These are phyloP conservation scores for Aspergillus felis DNA, from an alignment of 2,329 filamentous ascomycete genomes.

Conservation along the genomic window DNA sequence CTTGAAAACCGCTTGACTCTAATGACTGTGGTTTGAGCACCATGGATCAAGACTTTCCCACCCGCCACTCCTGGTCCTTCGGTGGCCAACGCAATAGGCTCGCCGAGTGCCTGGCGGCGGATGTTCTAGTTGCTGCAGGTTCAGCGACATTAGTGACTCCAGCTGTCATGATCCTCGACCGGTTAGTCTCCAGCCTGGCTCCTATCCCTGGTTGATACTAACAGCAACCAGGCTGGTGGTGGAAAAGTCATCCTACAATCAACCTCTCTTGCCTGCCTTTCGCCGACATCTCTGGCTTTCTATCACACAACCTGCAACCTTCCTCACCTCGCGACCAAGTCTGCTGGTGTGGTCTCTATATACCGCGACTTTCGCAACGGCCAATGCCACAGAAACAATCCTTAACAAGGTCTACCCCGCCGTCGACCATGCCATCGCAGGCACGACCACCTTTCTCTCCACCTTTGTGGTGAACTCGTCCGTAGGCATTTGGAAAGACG, in stretches of 20 bases:
- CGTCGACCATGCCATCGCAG: slow-evolving; percentile 62
- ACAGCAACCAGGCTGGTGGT: slow-evolving; percentile 37
- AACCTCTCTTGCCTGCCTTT: slow-evolving; percentile 31
- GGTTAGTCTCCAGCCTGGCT: slow-evolving; percentile 47
- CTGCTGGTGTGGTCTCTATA: slow-evolving; percentile 57
- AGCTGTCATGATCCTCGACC: slow-evolving; percentile 77
- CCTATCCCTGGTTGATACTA: neutral
- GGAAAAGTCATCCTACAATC: slow-evolving; percentile 37
- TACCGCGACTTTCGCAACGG: slow-evolving; percentile 81
- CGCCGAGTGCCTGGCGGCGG: slow-evolving; percentile 52
- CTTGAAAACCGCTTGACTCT: neutral
- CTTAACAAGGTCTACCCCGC: slow-evolving; percentile 53
- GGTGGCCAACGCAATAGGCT: slow-evolving; percentile 31
- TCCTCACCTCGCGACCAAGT: slow-evolving; percentile 39
- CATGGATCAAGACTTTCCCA: slow-evolving; percentile 25
- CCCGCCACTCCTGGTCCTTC: slow-evolving; percentile 21
- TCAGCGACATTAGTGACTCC: slow-evolving; percentile 73
- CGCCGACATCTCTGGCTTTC: slow-evolving; percentile 32
- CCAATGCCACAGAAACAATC: slow-evolving; percentile 77
- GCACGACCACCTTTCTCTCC: slow-evolving; percentile 71
- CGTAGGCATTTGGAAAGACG: slow-evolving; percentile 77
- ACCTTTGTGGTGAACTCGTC: slow-evolving; percentile 73
- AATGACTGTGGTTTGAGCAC: neutral
- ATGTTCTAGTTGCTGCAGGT: slow-evolving; percentile 62
- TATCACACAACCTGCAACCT: slow-evolving; percentile 34